A percentile compares a stretch with the other conserved stretches of the same genome.
Conservation (phyloP, 495 filamentous ascomycete species). For the Xylaria sp. region DNA sequence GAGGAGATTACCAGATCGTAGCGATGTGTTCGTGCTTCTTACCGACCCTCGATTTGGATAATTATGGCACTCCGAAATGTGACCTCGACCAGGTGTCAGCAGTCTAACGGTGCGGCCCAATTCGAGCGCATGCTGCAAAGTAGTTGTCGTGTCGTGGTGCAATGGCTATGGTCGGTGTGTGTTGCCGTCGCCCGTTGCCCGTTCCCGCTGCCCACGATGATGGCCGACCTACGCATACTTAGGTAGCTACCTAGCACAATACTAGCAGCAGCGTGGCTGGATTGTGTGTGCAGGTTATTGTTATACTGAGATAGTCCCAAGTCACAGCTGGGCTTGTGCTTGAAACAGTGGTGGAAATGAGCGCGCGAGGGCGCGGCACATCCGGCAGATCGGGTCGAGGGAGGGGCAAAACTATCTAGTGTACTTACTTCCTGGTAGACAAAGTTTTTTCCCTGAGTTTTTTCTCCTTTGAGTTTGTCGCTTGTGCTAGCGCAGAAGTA, state of each 20-base stretch:
- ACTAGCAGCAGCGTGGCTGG: not conserved
- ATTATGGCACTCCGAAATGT: not conserved
- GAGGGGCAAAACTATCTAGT: too few relatives aligned
- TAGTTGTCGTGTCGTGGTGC: not conserved
- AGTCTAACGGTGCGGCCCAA: constrained; percentile 4
- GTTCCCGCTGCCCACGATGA: too few relatives aligned
- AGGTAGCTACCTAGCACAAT: too few relatives aligned
- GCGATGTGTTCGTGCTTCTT: constrained; percentile 13
- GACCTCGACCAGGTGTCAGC: not conserved
- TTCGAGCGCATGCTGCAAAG: not conserved
- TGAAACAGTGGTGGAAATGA: constrained; percentile 25
- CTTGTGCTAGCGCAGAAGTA: constrained; percentile 1
- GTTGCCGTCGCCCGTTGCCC: too few relatives aligned
- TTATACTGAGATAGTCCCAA: not conserved
- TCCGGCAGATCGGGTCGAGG: constrained; percentile 23
- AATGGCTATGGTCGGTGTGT: constrained; percentile 2
- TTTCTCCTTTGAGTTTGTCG: not conserved
- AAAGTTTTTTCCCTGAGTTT: not conserved
- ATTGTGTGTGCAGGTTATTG: too few relatives aligned
- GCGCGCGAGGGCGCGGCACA: constrained; percentile 2
- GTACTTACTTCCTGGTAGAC: too few relatives aligned
- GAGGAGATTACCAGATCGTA: constrained; percentile 14
- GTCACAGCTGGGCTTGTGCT: constrained; percentile 1
- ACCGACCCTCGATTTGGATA: constrained; percentile 7
- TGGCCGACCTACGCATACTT: too few relatives aligned